Conservation (phyloP, 768 basidiomycete species). For the Rhizopogon roseolus region DNA sequence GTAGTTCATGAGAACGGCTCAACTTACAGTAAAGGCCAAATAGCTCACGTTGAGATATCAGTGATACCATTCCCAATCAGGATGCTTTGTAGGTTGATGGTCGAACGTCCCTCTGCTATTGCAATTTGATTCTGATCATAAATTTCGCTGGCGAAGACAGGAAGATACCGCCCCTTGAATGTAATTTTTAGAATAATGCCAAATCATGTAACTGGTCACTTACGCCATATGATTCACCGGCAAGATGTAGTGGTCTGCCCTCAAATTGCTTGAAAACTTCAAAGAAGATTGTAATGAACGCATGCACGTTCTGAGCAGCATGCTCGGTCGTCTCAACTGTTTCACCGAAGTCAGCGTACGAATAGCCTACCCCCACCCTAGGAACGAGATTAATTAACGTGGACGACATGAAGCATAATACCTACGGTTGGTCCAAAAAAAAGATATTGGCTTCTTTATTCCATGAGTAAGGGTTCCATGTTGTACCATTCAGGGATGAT, state of each 20-base stretch:
- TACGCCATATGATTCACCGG: conserved; percentile 74
- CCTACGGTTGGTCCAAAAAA: conserved; percentile 63
- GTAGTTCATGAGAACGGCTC: background rate
- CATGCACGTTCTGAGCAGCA: conserved; percentile 71
- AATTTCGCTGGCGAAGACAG: conserved; percentile 71
- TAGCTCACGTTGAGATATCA: conserved; percentile 42
- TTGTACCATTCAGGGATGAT: conserved; percentile 51
- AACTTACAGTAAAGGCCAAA: background rate
- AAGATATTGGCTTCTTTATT: conserved; percentile 65
- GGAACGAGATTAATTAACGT: background rate
- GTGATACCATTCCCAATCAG: conserved; percentile 73
- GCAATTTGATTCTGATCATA: conserved; percentile 65
- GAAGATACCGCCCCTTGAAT: conserved; percentile 61
- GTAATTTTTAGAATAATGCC: background rate
- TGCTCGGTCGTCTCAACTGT: conserved; percentile 71
- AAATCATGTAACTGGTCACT: conserved; percentile 15
- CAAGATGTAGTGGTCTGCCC: conserved; percentile 63
- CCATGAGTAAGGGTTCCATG: conserved; percentile 63
- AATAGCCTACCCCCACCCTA: conserved; percentile 69
- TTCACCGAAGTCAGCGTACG: conserved; percentile 66
- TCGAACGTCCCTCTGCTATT: conserved; percentile 40
- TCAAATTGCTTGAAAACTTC: conserved; percentile 72
- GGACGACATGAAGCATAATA: background rate
- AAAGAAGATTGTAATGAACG: conserved; percentile 76
- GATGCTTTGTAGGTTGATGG: conserved; percentile 66